Evolutionary conservation across 345 rosid genomes (phyloP).

Genomic region (Noccaea bulbosa): DNA sequence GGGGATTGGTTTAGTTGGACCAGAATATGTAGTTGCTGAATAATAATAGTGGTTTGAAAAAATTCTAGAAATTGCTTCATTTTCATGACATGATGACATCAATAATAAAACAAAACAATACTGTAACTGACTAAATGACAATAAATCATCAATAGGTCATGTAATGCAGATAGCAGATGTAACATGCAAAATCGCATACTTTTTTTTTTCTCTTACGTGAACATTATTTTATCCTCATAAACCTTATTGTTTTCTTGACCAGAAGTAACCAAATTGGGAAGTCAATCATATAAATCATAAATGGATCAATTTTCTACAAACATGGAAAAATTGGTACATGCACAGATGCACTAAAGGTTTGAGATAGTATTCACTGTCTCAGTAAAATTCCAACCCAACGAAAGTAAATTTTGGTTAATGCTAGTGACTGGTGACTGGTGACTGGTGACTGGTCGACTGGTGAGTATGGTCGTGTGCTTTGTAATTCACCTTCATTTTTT

Average conservation of each 20-base stretch:
- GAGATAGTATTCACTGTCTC: too few relatives aligned
- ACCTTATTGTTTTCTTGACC: neutral
- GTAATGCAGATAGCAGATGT: too few relatives aligned
- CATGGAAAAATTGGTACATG: neutral
- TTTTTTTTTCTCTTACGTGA: too few relatives aligned
- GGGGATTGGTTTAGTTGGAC: slow-evolving; percentile 31
- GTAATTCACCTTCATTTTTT: too few relatives aligned
- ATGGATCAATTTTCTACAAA: neutral
- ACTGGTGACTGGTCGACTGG: too few relatives aligned
- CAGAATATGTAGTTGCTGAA: slow-evolving; percentile 22
- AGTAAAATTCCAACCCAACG: neutral
- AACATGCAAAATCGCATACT: too few relatives aligned
- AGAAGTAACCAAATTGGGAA: neutral
- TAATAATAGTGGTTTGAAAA: slow-evolving; percentile 28
- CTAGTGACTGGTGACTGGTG: too few relatives aligned
- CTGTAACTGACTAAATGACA: neutral
- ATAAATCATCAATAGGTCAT: too few relatives aligned
- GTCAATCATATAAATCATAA: neutral
- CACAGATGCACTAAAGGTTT: neutral
- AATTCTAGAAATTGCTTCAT: neutral
- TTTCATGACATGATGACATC: slow-evolving; percentile 18
- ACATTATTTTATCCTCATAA: neutral
- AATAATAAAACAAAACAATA: slow-evolving; percentile 14
- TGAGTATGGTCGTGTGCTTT: too few relatives aligned
- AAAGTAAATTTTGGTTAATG: neutral